Evolutionary conservation across 1,284 basidiomycete genomes (phyloP), one percentile per base, ranked within the genome.

Genomic region (Afroboletus lepidellus): DNA sequence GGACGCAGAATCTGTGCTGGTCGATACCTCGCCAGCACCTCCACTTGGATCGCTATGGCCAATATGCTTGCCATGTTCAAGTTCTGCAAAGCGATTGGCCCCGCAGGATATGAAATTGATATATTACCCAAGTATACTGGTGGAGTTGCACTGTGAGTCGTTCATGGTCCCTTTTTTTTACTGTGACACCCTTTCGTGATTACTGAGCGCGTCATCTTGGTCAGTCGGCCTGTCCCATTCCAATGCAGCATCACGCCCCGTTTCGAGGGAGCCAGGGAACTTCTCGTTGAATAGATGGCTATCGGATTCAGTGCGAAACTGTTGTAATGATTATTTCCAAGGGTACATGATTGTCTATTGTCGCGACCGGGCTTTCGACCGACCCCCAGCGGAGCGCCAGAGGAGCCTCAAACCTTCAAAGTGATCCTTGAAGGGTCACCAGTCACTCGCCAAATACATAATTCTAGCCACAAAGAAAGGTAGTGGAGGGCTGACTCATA

Each of bases 1-100:
- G 64, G 63, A n/a, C 56, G 53, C 5, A 55, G 60, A 20, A 38
- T 52, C 2, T 67, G 65, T 30, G 57, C 68, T n/a, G 64, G 66
- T 16, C 59, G 55, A 6, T 39, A 55, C 34, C 50, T 64, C 24
- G 61, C 65, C 24, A 33, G 39, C 8, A 25, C 55, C 6, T 56
- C 56, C 12, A 41, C 27, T 16, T 64, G 63, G 62, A 54, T 67
- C 11, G 62, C 51, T 13, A 50, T 45, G 7, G 53, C 43, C 16
- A 41, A 15, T 25, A 55, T 67, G 52, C 48, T 64, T 1, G 44
- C 51, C 13, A 24, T 53, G 38, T 64, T 67, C 45, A 59, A 30
- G 20, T 64, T 64, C 9, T 46, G 52, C 48, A 64, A 55, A 36
- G 55, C 59, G 38, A 54, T 56, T 24, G 62, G 57, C 23, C 54